Base-by-base conservation (phyloP, 129 eudicot genomes). In the Flaveria bidentis region DNA sequence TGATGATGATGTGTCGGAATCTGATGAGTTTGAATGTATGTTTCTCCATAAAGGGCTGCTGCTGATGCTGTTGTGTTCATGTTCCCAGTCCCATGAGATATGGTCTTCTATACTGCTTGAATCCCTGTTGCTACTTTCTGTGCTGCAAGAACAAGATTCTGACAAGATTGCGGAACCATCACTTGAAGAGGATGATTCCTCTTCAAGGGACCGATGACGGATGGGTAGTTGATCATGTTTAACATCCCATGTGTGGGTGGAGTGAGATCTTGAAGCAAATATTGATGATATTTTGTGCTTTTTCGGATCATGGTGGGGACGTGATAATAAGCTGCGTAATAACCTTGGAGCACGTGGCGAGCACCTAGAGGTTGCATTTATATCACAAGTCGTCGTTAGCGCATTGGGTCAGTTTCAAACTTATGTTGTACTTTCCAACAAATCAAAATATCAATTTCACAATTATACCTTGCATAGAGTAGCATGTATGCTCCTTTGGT, bases 401-500 rank as follows among this genome's bases (percentile, higher is more conserved):
- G 0, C 68, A 60, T 23, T 60, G 7, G n/a, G 8, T 30, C 15
- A 15, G 41, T 50, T 50, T 71, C 39, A 30, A 17, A 49, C 62
- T 55, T 25, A 18, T 25, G 30, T 66, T 66, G 50, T 73, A 14
- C 16, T 13, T 12, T 41, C 42, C 39, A 9, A 74, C 16, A 28
- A 46, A 46, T 18, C 44, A 25, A 61, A 11, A 63, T 4, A 46
- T 26, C 15, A 62, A 45, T 42, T 8, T 9, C 53, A 13, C n/a
- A 4, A 49, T 10, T 4, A 74, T 82, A 92, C 98, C 98, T 88
- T 16, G 98, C 88, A 77, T 92, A 92, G 33, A 92, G 90, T 70
- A 92, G 96, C 92, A 92, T 88, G 82, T 92, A 92, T 18, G 98
- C 98, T 23, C 89, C 90, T 80, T 86, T 88, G 22, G 85, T 74